Conservation (phyloP, 148 eudicot species). For the Amaranthus palmeri region DNA sequence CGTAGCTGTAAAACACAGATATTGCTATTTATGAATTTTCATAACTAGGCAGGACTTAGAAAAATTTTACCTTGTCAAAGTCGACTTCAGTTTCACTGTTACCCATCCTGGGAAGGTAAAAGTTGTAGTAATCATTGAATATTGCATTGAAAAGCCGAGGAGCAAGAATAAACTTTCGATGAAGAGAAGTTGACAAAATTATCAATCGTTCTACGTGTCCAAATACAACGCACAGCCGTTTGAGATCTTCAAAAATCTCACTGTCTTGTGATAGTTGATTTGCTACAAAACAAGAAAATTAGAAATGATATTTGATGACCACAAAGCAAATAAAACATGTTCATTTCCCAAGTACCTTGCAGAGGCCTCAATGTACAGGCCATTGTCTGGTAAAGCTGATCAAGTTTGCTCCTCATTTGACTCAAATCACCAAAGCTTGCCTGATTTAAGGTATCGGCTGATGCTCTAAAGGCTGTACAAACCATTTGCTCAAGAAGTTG, state of each 20-base stretch:
- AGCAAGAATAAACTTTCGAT: slow-evolving; percentile 61
- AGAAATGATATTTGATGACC: slow-evolving; percentile 1
- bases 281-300: slow-evolving; percentile 39
- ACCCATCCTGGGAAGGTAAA: slow-evolving; percentile 66
- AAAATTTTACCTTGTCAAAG: slow-evolving; percentile 34
- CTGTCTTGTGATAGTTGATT: slow-evolving; percentile 40
- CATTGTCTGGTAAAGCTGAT: slow-evolving; percentile 66
- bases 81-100: slow-evolving; percentile 28
- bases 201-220: slow-evolving; percentile 64
- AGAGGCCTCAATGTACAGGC: slow-evolving; percentile 58
- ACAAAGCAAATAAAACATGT: slow-evolving; percentile 9
- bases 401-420: slow-evolving; percentile 62
- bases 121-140: slow-evolving; percentile 59
- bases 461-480: slow-evolving; percentile 76
- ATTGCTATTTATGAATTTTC: background rate
- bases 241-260: slow-evolving; percentile 58
- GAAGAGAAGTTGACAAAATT: slow-evolving; percentile 71
- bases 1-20: background rate
- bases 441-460: slow-evolving; percentile 71
- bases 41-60: background rate
- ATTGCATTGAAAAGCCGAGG: slow-evolving; percentile 59
- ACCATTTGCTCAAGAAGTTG: slow-evolving; percentile 95
- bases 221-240: slow-evolving; percentile 54
- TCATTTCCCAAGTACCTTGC: slow-evolving; percentile 45
- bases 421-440: slow-evolving; percentile 60